Base-by-base conservation (phyloP, 2,329 filamentous ascomycete genomes). In the Fusarium torulosum region DNA sequence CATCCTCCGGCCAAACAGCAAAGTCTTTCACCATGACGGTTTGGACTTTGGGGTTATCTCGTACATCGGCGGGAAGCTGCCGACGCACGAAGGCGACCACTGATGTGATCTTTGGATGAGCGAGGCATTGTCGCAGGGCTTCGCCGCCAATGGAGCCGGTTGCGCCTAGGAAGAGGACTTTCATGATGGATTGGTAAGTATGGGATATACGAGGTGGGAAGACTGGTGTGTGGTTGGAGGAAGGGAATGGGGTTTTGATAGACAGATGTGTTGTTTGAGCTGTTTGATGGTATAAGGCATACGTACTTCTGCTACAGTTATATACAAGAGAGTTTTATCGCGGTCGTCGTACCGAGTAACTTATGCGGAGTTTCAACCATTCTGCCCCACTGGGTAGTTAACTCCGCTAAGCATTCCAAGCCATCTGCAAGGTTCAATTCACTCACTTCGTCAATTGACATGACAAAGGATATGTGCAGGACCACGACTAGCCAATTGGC, bases 131-230 rank as follows among this genome's bases (percentile, higher is more conserved):
- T 13, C 40, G 57, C 13, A 79, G 69, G 9, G 67, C 76, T 47
- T 72, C 75, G 45, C 76, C 56, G 46, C 78, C 78, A 42, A 79
- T 78, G 7, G 65, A 72, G 2, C 78, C 78, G 14, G 70, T 77
- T 1, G 76, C 78, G 29, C 78, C 78, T 15, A 71, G 69, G 17
- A 79, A 70, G 38, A 79, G 76, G 50, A 79, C 59, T 50, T 79
- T 79, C 78, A 79, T 79, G 29, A 9, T 50, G 51, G 35, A 7
- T 29, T 13, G 8, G 37, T 19, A 10, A 10, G 2, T n/a, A 5
- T 37, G 3, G 8, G 7, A n/a, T n/a, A 10, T 6, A 37, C n/a
- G 9, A n/a, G n/a, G n/a, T 17, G 17, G 9, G 10, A 5, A 4
- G 17, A 10, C 17, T 37, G 35, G 8, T n/a, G 7, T 37, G 3